A percentile compares a stretch with the other conserved stretches of the same genome.
Evolutionary conservation across 2,329 filamentous ascomycete genomes (phyloP).

Genomic region (Chrysosphaeria jannelii): DNA sequence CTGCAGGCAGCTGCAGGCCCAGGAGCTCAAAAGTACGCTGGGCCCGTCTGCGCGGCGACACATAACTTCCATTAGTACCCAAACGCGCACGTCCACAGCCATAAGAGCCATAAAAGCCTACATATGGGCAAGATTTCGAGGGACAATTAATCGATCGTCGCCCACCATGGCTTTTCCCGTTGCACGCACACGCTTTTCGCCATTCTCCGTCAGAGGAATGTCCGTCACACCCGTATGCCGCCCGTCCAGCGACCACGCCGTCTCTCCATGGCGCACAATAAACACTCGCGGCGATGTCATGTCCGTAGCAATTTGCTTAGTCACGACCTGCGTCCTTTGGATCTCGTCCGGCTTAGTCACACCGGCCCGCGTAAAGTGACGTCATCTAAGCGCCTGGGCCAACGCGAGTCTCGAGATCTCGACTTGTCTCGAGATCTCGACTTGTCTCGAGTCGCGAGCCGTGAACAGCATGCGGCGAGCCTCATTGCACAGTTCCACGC

Average conservation of each 20-base stretch:
- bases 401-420: too few relatives aligned
- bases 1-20: conserved; percentile 35
- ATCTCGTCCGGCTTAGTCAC: too few relatives aligned
- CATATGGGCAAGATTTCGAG: conserved; percentile 56
- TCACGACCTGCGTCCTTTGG: too few relatives aligned
- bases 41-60: conserved; percentile 60
- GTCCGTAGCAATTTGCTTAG: too few relatives aligned
- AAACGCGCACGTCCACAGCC: not conserved
- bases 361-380: too few relatives aligned
- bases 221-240: conserved; percentile 67
- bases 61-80: conserved; percentile 24
- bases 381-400: too few relatives aligned
- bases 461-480: too few relatives aligned
- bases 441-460: too few relatives aligned
- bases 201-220: conserved; percentile 54
- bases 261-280: conserved; percentile 73
- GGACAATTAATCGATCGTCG: conserved; percentile 57
- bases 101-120: conserved; percentile 12
- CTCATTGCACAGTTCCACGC: conserved; percentile 4
- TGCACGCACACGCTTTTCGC: conserved; percentile 42
- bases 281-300: conserved; percentile 39
- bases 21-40: conserved; percentile 78
- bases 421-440: too few relatives aligned
- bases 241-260: conserved; percentile 75
- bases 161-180: conserved; percentile 69